These are phyloP conservation scores for Dillenia turbinata DNA, from an alignment of 164 flowering plant genomes.

Conservation along the genomic window DNA sequence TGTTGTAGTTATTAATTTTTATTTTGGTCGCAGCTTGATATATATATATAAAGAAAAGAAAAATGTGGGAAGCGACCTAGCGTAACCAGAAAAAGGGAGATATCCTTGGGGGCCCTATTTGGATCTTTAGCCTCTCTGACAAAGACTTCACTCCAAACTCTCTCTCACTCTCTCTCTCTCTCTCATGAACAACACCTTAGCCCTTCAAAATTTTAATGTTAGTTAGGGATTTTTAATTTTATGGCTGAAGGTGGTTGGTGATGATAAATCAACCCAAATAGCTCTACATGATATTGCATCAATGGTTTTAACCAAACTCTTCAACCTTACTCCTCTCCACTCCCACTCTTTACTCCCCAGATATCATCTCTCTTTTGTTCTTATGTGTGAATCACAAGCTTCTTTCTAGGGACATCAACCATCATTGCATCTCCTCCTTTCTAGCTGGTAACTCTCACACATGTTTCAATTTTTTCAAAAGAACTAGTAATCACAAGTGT, in stretches of 20 bases:
- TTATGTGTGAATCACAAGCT: conserved; percentile 34
- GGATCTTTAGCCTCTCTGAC: conserved; percentile 25
- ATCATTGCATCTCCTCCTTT: conserved; percentile 20
- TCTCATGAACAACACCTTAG: conserved; percentile 3
- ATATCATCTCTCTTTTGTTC: background rate
- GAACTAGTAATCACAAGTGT: background rate
- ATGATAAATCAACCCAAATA: conserved; percentile 5
- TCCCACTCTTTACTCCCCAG: background rate
- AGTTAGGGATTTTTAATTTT: background rate
- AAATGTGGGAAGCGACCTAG: conserved; percentile 10
- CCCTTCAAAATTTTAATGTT: background rate
- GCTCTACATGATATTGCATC: no score
- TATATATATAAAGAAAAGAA: background rate
- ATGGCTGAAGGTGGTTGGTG: conserved; percentile 12
- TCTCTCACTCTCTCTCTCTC: conserved; percentile 4
- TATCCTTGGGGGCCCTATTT: conserved; percentile 25
- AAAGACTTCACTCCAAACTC: conserved; percentile 30
- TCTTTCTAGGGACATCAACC: conserved; percentile 19
- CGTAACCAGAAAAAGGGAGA: conserved; percentile 40
- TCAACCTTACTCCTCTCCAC: conserved; percentile 19
- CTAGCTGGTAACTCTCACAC: background rate
- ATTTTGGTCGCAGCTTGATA: background rate
- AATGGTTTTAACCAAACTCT: conserved; percentile 12
- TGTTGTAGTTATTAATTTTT: background rate
- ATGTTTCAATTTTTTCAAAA: background rate